Conservation (phyloP, 2,329 filamentous ascomycete species). For the Huntiella abstrusa region DNA sequence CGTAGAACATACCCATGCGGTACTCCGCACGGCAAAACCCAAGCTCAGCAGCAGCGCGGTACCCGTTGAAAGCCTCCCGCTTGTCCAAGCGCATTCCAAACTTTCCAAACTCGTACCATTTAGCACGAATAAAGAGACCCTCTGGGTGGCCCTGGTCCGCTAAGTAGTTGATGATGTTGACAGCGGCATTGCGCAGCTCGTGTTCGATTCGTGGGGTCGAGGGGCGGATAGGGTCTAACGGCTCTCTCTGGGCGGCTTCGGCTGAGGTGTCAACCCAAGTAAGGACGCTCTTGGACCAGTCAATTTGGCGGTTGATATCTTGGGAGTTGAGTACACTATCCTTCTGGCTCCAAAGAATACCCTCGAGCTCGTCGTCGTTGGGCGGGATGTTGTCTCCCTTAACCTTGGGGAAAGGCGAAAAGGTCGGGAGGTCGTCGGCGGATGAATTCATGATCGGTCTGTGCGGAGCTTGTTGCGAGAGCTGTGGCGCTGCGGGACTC, state of each 20-base stretch:
- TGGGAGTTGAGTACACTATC: conserved; percentile 76
- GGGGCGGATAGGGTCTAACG: conserved; percentile 35
- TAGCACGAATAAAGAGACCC: conserved; percentile 82
- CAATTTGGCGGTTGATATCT: conserved; percentile 88
- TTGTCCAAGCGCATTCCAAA: conserved; percentile 83
- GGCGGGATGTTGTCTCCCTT: conserved; percentile 77
- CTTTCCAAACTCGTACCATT: conserved; percentile 97
- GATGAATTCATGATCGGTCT: conserved; percentile 3
- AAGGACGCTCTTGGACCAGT: conserved; percentile 87
- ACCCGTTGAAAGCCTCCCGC: conserved; percentile 79
- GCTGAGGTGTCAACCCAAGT: conserved; percentile 71
- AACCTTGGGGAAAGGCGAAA: conserved; percentile 82
- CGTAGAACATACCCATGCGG: conserved; percentile 94
- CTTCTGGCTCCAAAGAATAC: conserved; percentile 69
- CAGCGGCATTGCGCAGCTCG: conserved; percentile 67
- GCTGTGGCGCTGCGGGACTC: conserved; percentile 13
- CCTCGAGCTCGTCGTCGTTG: conserved; percentile 85
- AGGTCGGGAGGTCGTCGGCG: conserved; percentile 44
- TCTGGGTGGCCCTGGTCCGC: conserved; percentile 84
- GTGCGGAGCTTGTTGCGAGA: conserved; percentile 6
- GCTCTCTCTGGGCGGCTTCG: conserved; percentile 54
- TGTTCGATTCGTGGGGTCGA: conserved; percentile 76
- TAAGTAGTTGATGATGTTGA: conserved; percentile 81
- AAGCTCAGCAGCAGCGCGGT: conserved; percentile 67
- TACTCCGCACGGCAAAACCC: conserved; percentile 85